phyloP scores from a whole-genome alignment of 257 asterid genomes.

The Haberlea rhodopensis region DNA sequence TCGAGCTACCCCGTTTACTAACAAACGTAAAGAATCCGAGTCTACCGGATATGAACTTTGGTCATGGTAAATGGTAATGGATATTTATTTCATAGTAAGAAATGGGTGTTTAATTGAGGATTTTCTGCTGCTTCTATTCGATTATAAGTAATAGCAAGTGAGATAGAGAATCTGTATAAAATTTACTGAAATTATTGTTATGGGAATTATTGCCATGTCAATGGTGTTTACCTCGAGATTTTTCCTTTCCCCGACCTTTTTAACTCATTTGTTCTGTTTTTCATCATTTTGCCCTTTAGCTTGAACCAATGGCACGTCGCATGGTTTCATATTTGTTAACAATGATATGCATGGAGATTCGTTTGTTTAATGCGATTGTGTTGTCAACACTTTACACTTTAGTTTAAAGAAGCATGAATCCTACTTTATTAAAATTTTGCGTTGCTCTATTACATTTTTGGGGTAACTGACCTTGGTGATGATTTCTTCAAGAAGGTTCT shows the following conservation, averaged over 20 bases:
- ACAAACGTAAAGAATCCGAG: no score
- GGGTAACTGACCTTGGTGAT: not conserved
- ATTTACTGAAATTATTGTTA: no score
- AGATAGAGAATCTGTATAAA: not conserved
- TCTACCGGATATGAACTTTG: not conserved
- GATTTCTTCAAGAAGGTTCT: constrained; percentile 1
- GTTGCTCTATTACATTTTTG: not conserved
- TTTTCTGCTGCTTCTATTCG: not conserved
- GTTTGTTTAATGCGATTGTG: not conserved
- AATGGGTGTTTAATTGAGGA: not conserved
- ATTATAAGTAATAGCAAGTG: not conserved
- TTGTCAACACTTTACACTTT: not conserved
- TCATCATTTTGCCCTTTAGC: not conserved
- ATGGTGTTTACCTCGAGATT: no score
- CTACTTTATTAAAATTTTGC: not conserved
- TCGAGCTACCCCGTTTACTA: not conserved
- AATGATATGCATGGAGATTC: not conserved
- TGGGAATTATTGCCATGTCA: no score
- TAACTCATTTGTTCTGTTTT: no score
- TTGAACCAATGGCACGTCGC: not conserved
- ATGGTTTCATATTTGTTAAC: not conserved
- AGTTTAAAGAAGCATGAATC: not conserved
- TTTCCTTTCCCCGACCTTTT: no score
- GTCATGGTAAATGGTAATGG: not conserved
- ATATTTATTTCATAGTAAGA: no score